These are phyloP conservation scores for Penicillium taxi DNA, from an alignment of 495 filamentous ascomycete genomes.

Conservation along the genomic window DNA sequence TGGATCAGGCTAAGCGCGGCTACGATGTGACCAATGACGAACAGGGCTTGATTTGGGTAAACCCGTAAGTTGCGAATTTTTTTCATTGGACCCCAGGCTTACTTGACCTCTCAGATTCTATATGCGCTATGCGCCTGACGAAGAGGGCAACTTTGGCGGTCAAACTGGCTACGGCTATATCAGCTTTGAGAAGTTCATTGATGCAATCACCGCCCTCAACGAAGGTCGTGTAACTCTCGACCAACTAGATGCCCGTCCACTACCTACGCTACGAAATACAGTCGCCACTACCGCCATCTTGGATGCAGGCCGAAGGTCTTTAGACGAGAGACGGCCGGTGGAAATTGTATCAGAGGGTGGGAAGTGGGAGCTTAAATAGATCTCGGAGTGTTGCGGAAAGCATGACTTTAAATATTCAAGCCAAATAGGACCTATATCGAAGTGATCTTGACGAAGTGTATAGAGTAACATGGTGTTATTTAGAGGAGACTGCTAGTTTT, in stretches of 20 bases:
- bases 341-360: slow-evolving; percentile 58
- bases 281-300: slow-evolving; percentile 87
- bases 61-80: slow-evolving; percentile 44
- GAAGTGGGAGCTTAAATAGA: slow-evolving; percentile 64
- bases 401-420: no score
- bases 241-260: slow-evolving; percentile 66
- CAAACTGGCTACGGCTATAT: slow-evolving; percentile 91
- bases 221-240: slow-evolving; percentile 60
- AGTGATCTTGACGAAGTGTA: no score
- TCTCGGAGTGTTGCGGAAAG: no score
- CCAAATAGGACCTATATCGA: no score
- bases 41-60: slow-evolving; percentile 68
- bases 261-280: slow-evolving; percentile 83
- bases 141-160: slow-evolving; percentile 88
- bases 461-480: no score
- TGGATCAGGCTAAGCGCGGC: slow-evolving; percentile 89
- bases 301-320: slow-evolving; percentile 70
- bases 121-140: slow-evolving; percentile 92
- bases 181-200: slow-evolving; percentile 92
- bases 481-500: no score
- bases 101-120: slow-evolving; percentile 54
- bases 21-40: slow-evolving; percentile 88
- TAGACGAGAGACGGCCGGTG: slow-evolving; percentile 74
- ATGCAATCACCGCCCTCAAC: slow-evolving; percentile 73
- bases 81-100: background rate